Evolutionary conservation across 31 red algal genomes (phyloP).

Genomic region (Porphyra umbilicalis): DNA sequence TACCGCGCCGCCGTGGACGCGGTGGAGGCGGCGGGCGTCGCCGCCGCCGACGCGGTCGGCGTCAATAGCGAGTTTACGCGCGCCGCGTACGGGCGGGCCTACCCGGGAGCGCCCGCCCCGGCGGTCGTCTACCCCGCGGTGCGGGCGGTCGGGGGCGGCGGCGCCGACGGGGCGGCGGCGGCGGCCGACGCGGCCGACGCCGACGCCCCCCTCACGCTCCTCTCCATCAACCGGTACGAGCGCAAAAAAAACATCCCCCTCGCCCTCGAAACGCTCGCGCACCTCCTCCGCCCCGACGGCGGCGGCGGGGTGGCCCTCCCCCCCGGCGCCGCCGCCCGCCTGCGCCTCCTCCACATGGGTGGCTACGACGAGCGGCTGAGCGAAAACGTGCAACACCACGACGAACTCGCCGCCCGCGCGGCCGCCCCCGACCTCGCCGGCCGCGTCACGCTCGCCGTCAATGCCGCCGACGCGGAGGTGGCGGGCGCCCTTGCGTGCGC

Average conservation of each 20-base stretch:
- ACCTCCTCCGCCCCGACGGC: constrained; percentile 8
- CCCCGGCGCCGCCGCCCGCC: not conserved
- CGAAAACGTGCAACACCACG: constrained; percentile 67
- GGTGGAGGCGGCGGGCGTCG: constrained; percentile 40
- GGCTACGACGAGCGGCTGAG: constrained; percentile 75
- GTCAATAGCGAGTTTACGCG: constrained; percentile 76
- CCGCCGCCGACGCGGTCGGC: constrained; percentile 26
- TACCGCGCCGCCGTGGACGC: constrained; percentile 62
- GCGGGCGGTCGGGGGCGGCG: not conserved
- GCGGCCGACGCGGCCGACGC: not conserved
- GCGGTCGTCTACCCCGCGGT: constrained; percentile 75
- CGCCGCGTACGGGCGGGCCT: constrained; percentile 22
- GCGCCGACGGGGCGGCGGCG: not conserved
- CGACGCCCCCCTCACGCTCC: constrained; percentile 1
- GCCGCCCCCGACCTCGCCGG: constrained; percentile 8
- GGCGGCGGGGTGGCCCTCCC: not conserved
- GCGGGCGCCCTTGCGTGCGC: constrained; percentile 18
- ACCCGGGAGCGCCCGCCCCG: constrained; percentile 19
- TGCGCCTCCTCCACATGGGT: constrained; percentile 66
- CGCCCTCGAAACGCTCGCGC: constrained; percentile 39
- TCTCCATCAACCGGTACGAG: constrained; percentile 90
- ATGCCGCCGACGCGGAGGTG: constrained; percentile 47
- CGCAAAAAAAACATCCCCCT: constrained; percentile 77
- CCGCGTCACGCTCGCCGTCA: constrained; percentile 23
- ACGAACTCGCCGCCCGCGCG: constrained; percentile 23